Conservation (phyloP, 1,284 basidiomycete species). For the Puccinia polysora region DNA sequence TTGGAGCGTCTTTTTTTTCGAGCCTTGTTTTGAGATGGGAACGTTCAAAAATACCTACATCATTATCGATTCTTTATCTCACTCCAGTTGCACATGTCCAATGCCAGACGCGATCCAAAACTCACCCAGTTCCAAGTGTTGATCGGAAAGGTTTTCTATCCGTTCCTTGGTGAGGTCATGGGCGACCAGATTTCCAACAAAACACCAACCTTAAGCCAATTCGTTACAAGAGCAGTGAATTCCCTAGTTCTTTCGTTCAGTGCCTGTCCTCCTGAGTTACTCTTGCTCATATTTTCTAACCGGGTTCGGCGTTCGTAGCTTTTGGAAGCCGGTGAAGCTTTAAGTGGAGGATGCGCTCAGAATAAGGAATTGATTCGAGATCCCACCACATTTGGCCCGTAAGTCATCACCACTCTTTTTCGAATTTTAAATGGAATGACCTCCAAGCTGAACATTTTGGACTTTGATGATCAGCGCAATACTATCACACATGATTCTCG, state of each 20-base stretch:
- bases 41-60: neutral
- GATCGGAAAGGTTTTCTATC: slow-evolving; percentile 26
- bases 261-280: neutral
- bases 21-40: neutral
- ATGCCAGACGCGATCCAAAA: slow-evolving; percentile 1
- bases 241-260: neutral
- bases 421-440: neutral
- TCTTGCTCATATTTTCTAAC: neutral
- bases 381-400: slow-evolving; percentile 35
- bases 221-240: slow-evolving; percentile 19
- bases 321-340: slow-evolving; percentile 29
- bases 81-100: slow-evolving; percentile 1
- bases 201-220: neutral
- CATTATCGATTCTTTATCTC: neutral
- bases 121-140: slow-evolving; percentile 18
- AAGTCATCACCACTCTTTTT: neutral
- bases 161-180: slow-evolving; percentile 9
- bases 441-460: neutral
- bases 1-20: too few relatives aligned
- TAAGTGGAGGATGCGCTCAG: slow-evolving; percentile 19
- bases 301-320: neutral
- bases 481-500: slow-evolving; percentile 36
- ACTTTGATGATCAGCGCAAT: slow-evolving; percentile 13
- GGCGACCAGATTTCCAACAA: neutral
- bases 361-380: slow-evolving; percentile 31